A percentile compares a stretch with the other conserved stretches of the same genome.
Conservation (phyloP, 176 grass and related monocot genomes). For the Triticum urartu region DNA sequence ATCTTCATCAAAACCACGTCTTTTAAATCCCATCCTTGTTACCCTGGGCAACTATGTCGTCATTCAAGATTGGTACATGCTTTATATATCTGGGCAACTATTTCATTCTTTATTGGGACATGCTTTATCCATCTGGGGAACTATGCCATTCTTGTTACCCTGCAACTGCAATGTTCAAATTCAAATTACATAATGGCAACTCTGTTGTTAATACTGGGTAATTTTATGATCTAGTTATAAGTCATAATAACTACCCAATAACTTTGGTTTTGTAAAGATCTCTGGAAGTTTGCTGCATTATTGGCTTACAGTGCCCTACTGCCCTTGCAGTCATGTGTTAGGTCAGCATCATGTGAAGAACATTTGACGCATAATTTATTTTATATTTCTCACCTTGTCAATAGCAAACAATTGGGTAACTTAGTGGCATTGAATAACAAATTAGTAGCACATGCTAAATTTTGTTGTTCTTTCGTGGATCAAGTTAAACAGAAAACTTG, state of each 20-base stretch:
- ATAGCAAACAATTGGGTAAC: background rate
- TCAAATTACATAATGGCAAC: background rate
- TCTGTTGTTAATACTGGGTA: no score
- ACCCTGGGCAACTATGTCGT: background rate
- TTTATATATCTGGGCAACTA: no score
- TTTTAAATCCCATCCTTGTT: background rate
- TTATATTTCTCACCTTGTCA: background rate
- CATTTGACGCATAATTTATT: slow-evolving; percentile 9
- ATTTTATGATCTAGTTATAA: background rate
- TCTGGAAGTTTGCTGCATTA: background rate
- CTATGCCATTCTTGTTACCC: background rate
- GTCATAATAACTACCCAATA: background rate
- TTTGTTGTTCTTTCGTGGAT: background rate
- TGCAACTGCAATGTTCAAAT: background rate
- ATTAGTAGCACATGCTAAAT: background rate
- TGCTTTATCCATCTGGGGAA: no score
- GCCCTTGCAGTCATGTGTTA: background rate
- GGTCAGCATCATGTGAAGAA: background rate
- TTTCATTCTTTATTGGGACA: background rate
- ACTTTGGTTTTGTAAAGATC: background rate
- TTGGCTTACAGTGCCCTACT: background rate
- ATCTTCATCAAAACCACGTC: background rate
- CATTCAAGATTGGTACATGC: no score
- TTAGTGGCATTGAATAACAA: background rate
- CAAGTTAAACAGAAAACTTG: background rate